phyloP scores from a whole-genome alignment of 371 early-diverging fungal species.

The Dinochytrium kinnereticum region DNA sequence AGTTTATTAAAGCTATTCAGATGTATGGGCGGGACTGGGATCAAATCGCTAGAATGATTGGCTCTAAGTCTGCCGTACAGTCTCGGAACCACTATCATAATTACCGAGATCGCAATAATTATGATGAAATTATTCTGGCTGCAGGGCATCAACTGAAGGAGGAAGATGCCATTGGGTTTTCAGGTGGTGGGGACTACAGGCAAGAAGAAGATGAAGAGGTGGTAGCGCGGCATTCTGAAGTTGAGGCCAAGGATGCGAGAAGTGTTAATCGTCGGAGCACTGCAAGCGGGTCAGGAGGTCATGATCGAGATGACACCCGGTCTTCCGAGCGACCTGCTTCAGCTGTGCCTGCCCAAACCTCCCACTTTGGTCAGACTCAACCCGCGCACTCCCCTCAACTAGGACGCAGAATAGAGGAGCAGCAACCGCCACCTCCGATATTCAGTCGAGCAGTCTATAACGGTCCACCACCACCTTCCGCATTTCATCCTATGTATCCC shows the following conservation, averaged over 20 bases:
- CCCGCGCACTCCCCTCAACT: constrained; percentile 1
- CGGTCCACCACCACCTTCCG: constrained; percentile 3
- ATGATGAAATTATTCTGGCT: constrained; percentile 30
- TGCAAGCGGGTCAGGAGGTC: background rate
- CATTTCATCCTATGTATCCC: constrained; percentile 23
- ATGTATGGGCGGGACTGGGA: constrained; percentile 81
- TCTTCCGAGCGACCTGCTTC: background rate
- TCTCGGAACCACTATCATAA: constrained; percentile 81
- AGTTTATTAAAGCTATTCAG: constrained; percentile 68
- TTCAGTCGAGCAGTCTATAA: background rate
- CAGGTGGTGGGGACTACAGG: background rate
- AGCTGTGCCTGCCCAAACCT: background rate
- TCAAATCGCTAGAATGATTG: constrained; percentile 70
- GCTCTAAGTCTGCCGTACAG: constrained; percentile 81
- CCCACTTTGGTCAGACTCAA: background rate
- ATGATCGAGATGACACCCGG: background rate
- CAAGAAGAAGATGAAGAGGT: constrained; percentile 2
- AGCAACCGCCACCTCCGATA: background rate
- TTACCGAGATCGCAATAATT: constrained; percentile 26
- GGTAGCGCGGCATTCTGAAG: background rate
- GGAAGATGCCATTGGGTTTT: background rate
- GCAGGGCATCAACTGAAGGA: constrained; percentile 25
- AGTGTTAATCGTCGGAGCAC: background rate
- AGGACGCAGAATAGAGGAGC: constrained; percentile 1
- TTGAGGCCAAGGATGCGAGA: no score